Evolutionary conservation across 345 rosid genomes (phyloP).

Genomic region (Hibiscus trionum): DNA sequence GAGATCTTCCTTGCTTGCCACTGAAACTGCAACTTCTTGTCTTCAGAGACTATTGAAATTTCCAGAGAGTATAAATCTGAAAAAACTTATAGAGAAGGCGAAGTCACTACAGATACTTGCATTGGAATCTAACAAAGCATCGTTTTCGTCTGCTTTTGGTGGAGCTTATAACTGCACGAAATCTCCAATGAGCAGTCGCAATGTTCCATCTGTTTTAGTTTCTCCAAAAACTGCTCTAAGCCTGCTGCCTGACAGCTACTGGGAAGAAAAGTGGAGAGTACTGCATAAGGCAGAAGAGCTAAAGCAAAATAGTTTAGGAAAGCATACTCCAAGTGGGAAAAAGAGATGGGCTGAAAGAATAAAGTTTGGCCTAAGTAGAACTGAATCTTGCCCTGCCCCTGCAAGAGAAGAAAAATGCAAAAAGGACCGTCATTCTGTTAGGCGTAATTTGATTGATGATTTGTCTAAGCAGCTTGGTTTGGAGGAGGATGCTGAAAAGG

Average conservation of each 20-base stretch:
- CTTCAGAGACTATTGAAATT: slow-evolving; percentile 81
- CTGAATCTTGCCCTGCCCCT: slow-evolving; percentile 65
- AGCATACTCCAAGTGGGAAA: slow-evolving; percentile 35
- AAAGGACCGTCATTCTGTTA: slow-evolving; percentile 32
- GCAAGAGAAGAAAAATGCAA: slow-evolving; percentile 25
- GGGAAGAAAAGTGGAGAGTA: slow-evolving; percentile 95
- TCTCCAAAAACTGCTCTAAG: slow-evolving; percentile 59
- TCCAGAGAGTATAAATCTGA: slow-evolving; percentile 60
- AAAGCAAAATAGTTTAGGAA: slow-evolving; percentile 29
- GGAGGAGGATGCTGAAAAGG: slow-evolving; percentile 35
- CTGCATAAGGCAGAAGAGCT: slow-evolving; percentile 56
- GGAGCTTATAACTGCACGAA: slow-evolving; percentile 31
- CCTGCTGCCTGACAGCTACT: slow-evolving; percentile 66
- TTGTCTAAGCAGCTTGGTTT: slow-evolving; percentile 51
- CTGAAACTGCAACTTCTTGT: slow-evolving; percentile 85
- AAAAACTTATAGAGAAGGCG: slow-evolving; percentile 57
- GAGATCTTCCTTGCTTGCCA: slow-evolving; percentile 82
- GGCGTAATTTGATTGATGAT: slow-evolving; percentile 64
- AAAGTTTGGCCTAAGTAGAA: slow-evolving; percentile 47
- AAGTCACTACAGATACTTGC: slow-evolving; percentile 66
- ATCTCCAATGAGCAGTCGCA: slow-evolving; percentile 41
- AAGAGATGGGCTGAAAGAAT: slow-evolving; percentile 75
- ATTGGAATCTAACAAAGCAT: slow-evolving; percentile 33
- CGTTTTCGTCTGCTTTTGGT: slow-evolving; percentile 15
- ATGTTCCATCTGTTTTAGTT: slow-evolving; percentile 42